A percentile compares a stretch with the other conserved stretches of the same genome.
Conservation (phyloP, 176 grass and related monocot genomes). For the Zizania latifolia region DNA sequence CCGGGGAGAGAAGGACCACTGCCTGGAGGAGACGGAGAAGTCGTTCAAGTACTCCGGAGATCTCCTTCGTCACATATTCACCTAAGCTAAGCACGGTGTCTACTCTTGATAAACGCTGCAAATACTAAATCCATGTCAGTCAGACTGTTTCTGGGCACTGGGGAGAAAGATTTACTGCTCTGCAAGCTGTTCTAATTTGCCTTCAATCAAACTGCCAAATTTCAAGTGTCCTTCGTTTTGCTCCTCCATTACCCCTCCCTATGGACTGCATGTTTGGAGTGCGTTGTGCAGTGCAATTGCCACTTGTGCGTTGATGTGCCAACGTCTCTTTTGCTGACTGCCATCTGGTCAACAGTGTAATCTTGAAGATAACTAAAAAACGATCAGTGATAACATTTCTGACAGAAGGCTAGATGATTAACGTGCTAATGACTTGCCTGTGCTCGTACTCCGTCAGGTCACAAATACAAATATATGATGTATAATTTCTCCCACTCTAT, state of each 20-base stretch:
- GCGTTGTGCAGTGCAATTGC: not conserved
- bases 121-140: constrained; percentile 25
- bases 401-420: too few species aligned
- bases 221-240: not conserved
- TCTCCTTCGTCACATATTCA: constrained; percentile 71
- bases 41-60: constrained; percentile 70
- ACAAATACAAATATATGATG: too few species aligned
- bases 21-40: constrained; percentile 84
- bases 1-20: constrained; percentile 80
- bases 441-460: too few species aligned
- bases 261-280: not conserved
- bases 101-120: constrained; percentile 6
- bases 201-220: not conserved
- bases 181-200: not conserved
- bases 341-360: not conserved
- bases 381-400: too few species aligned
- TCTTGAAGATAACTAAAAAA: too few species aligned
- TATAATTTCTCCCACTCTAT: too few species aligned
- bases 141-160: not conserved
- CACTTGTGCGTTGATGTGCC: not conserved
- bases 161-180: not conserved
- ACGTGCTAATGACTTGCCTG: too few species aligned
- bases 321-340: not conserved
- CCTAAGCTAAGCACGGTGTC: constrained; percentile 14
- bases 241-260: not conserved